Base-by-base conservation (phyloP, 208 protist genomes). In the Tritrichomonas foetus region DNA sequence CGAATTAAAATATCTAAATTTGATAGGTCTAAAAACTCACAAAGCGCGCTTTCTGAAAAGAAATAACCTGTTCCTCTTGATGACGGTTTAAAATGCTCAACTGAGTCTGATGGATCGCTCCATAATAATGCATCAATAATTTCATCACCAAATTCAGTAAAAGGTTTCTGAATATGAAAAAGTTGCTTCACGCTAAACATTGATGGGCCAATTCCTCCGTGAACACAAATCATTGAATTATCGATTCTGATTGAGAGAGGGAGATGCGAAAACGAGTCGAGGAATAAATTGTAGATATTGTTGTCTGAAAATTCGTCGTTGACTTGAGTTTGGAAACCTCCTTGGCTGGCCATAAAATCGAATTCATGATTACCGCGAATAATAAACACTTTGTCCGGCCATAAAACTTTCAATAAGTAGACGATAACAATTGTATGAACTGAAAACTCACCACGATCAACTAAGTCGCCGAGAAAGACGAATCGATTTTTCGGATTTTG, bases 311-410 rank as follows among this genome's bases (percentile, higher is more conserved):
- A 89, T 33, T 33, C 20, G 41, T 53, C 27, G 33, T 39, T 20
- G n/a, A 89, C 39, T 89, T 89, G 78, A 14, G 53, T 47, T 61
- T 20, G 25, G 57, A 89, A 89, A 0, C 78, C 78, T 1, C 78
- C 13, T 61, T 61, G 53, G 11, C 11, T 22, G 16, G 53, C 53
- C 5, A 61, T 5, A 61, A 61, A 61, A 61, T 61, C 53, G 16
- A 61, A 61, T 41, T 82, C 74, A 41, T 82, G 74, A 30, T 82
- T 82, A 47, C 74, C 74, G 5, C 74, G 33, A 39, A 82, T 82
- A 8, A 78, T 49, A 82, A 47, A 82, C 44, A 82, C 74, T 30
- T 82, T 30, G 16, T 82, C 39, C 8, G 74, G 74, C 74, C 74
- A 82, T 30, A 82, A 50, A 50, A 82, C 41, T 50, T 82, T 82